Conservation (phyloP, 345 rosid species). For the Toxicodendron radicans region DNA sequence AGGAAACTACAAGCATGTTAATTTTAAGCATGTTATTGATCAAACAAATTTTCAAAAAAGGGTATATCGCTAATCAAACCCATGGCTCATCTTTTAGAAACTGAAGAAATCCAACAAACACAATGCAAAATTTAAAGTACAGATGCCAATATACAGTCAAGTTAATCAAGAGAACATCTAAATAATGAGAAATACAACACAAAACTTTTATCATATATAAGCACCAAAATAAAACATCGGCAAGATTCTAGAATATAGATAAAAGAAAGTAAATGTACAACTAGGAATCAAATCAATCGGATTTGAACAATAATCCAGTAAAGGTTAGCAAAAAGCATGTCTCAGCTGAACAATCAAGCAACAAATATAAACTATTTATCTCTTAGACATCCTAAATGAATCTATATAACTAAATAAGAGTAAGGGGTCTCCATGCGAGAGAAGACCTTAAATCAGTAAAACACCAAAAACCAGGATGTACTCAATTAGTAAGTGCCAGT, state of each 20-base stretch:
- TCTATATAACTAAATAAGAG: not conserved
- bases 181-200: not conserved
- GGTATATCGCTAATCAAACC: not conserved
- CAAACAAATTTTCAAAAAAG: not conserved
- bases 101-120: not conserved
- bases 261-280: not conserved
- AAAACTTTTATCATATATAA: not conserved
- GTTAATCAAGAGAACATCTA: no score
- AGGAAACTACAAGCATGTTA: not conserved
- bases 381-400: not conserved
- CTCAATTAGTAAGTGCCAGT: not conserved
- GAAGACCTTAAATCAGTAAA: not conserved
- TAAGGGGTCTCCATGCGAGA: not conserved
- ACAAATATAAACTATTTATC: not conserved
- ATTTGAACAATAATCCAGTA: no score
- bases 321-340: not conserved
- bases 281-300: not conserved
- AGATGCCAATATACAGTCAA: not conserved
- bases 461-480: not conserved
- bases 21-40: slow-evolving; percentile 1
- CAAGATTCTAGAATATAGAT: not conserved
- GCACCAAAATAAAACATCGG: not conserved
- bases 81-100: not conserved
- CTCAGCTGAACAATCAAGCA: not conserved
- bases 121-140: not conserved